phyloP scores from a whole-genome alignment of 805 yeast species.

The Saccharomycopsis guyanensis region DNA sequence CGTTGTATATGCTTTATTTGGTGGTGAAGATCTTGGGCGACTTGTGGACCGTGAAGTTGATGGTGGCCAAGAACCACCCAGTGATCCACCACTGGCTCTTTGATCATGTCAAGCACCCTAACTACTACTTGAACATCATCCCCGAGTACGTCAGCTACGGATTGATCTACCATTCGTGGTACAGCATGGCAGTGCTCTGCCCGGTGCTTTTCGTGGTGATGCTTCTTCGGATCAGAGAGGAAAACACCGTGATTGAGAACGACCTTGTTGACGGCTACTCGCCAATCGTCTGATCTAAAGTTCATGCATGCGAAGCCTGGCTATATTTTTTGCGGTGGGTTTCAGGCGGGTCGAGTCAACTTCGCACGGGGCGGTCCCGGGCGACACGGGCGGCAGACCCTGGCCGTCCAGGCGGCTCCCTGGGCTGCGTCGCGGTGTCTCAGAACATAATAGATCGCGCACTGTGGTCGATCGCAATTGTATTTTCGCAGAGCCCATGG shows the following conservation, averaged over 20 bases:
- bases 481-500: too few species aligned
- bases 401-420: too few species aligned
- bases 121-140: slow-evolving; percentile 3
- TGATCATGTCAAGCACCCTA: neutral
- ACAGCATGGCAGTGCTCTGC: neutral
- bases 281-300: too few species aligned
- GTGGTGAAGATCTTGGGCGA: neutral
- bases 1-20: neutral
- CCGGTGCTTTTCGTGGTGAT: neutral
- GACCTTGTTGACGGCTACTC: neutral
- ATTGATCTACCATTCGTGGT: neutral
- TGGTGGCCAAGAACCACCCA: slow-evolving; percentile 3
- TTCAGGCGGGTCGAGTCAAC: too few species aligned
- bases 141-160: neutral
- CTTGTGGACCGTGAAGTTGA: slow-evolving; percentile 1
- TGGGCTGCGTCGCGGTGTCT: too few species aligned
- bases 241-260: neutral
- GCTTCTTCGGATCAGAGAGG: neutral
- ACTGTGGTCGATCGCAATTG: too few species aligned
- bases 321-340: too few species aligned
- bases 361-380: too few species aligned
- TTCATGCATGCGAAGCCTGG: too few species aligned
- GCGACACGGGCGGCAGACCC: too few species aligned
- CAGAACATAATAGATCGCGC: too few species aligned
- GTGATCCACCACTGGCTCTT: neutral